Evolutionary conservation across 805 yeast genomes (phyloP).

Genomic region (Pichia sporocuriosa): DNA sequence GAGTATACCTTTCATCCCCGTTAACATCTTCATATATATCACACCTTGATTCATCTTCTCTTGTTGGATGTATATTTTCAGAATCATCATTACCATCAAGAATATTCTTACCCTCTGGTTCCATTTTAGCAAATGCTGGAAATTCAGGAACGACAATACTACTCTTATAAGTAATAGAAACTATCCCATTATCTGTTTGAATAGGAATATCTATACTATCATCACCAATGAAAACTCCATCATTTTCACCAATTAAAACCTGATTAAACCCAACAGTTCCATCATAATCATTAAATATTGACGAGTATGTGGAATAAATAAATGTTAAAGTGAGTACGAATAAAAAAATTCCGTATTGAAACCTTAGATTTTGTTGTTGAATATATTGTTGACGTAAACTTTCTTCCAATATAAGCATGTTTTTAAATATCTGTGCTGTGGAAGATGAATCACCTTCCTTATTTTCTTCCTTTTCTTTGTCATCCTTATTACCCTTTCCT

Average conservation of each 20-base stretch:
- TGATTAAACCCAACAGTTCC: too few species aligned
- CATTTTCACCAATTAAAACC: too few species aligned
- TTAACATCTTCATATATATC: not conserved
- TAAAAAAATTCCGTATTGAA: slow-evolving; percentile 52
- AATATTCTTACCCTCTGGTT: not conserved
- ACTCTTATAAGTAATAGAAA: not conserved
- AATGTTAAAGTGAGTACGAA: slow-evolving; percentile 20
- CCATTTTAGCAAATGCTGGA: not conserved
- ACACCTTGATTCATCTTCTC: not conserved
- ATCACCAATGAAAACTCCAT: not conserved
- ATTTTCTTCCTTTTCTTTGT: slow-evolving; percentile 3
- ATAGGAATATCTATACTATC: not conserved
- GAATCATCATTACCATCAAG: not conserved
- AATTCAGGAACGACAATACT: not conserved
- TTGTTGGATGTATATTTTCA: not conserved
- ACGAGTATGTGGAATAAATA: slow-evolving; percentile 31
- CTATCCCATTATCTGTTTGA: not conserved
- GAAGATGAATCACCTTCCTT: slow-evolving; percentile 21
- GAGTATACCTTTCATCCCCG: slow-evolving; percentile 18
- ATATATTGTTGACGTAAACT: slow-evolving; percentile 73
- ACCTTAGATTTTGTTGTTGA: slow-evolving; percentile 60
- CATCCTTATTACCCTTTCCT: not conserved
- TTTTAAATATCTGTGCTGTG: slow-evolving; percentile 70
- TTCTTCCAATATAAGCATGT: slow-evolving; percentile 79
- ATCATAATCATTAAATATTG: slow-evolving; percentile 24